Base-by-base conservation (phyloP, 2,329 filamentous ascomycete species). In the Ophiosphaerella narmari region DNA sequence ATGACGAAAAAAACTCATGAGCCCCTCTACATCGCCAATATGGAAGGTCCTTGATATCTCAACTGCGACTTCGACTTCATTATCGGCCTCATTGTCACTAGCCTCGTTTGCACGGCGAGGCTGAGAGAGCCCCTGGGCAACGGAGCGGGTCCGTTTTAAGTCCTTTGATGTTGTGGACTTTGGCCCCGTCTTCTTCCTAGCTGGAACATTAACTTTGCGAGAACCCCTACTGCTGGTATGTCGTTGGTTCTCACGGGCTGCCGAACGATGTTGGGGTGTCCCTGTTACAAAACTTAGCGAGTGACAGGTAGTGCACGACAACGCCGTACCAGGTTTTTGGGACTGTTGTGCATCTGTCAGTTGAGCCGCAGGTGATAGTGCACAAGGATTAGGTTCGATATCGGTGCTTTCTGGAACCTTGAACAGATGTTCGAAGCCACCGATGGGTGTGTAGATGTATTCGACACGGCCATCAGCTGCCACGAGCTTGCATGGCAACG, bases 391-490 rank as follows among this genome's bases (percentile, higher is more conserved):
- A 16, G 43, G 39, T 13, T 36, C 23, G 33, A 40, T 23, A 38
- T 48, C 35, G 3, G 39, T 31, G 18, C 26, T n/a, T 2, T 35
- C 46, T 13, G 42, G 31, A 2, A 51, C 46, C 23, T 43, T 54
- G 39, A 64, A 63, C 7, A 66, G 41, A 24, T 68, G 62, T 37
- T 67, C 65, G 32, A 65, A 66, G 32, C 65, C 65, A 6, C 50
- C 46, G 9, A 68, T 52, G 4, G 65, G 64, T 32, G 46, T 44
- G 41, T 60, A 62, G 21, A 60, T 52, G 32, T 57, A 51, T 33
- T 54, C 48, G n/a, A 57, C 57, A 11, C 59, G 56, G 18, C 63
- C 65, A 39, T 64, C 52, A 7, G 59, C 54, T 14, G 62, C 54
- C 4, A 56, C 53, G 4, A 64, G 39, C 33, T 61, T 63, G 29